A percentile compares a stretch with the other conserved stretches of the same genome.
Evolutionary conservation across 371 early-diverging fungal genomes (phyloP).

Genomic region (Mucor velutinosus): DNA sequence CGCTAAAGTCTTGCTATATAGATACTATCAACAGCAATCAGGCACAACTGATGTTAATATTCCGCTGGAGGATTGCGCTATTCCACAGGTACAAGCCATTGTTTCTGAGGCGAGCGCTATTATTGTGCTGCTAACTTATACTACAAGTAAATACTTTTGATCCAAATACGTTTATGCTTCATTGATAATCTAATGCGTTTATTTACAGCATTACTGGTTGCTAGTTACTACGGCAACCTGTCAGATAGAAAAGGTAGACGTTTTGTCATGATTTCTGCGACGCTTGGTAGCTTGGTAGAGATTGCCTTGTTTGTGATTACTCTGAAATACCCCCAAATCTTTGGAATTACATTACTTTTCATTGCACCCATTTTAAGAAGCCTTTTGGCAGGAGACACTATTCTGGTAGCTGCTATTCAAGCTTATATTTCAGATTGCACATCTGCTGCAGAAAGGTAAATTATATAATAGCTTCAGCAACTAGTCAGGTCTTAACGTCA

Average conservation of each 20-base stretch:
- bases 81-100: slow-evolving; percentile 42
- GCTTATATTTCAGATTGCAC: slow-evolving; percentile 52
- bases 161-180: not conserved
- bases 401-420: slow-evolving; percentile 36
- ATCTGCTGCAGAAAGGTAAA: slow-evolving; percentile 17
- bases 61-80: slow-evolving; percentile 35
- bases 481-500: no score
- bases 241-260: slow-evolving; percentile 41
- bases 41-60: not conserved
- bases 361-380: slow-evolving; percentile 41
- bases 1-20: not conserved
- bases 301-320: slow-evolving; percentile 24
- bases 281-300: slow-evolving; percentile 29
- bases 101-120: slow-evolving; percentile 38
- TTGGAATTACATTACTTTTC: slow-evolving; percentile 37
- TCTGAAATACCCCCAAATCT: slow-evolving; percentile 18
- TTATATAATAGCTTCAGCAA: not conserved
- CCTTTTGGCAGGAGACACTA: slow-evolving; percentile 34
- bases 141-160: slow-evolving; percentile 22
- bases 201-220: slow-evolving; percentile 31
- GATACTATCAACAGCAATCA: slow-evolving; percentile 24
- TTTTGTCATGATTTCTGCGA: slow-evolving; percentile 25
- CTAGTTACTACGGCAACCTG: slow-evolving; percentile 39
- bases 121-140: slow-evolving; percentile 32
- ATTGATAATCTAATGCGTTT: not conserved